Conservation (phyloP, 352 stramenopile genomes). For the Phytophthora vignae region DNA sequence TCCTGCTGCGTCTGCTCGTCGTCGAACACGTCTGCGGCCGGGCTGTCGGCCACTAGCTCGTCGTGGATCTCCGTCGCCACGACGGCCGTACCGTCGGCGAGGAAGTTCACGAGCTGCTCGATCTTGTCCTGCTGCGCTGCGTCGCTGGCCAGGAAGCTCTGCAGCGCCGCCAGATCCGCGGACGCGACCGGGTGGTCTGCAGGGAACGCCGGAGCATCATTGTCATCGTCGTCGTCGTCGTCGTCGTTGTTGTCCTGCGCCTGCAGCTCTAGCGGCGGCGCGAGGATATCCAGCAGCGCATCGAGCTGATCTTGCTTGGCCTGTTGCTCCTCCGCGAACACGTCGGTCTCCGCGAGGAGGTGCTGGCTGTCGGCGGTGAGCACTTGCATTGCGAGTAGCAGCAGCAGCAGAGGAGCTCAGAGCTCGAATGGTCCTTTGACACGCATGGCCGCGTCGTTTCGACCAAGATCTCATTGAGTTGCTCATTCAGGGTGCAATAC, state of each 20-base stretch:
- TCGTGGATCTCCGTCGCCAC: neutral
- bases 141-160: constrained; percentile 30
- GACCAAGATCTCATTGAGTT: constrained; percentile 10
- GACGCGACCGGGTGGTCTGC: too few species aligned
- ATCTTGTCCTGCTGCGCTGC: constrained; percentile 28
- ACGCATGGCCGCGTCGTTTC: constrained; percentile 17
- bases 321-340: constrained; percentile 34
- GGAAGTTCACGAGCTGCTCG: constrained; percentile 38
- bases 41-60: constrained; percentile 5
- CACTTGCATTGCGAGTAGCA: neutral
- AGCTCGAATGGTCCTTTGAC: neutral
- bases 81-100: constrained; percentile 14
- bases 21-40: constrained; percentile 26
- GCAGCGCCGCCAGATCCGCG: neutral
- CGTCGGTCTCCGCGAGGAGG: constrained; percentile 17
- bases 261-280: neutral
- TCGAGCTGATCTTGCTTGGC: constrained; percentile 31
- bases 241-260: neutral
- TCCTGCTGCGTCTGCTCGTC: constrained; percentile 30
- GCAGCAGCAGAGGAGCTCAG: too few species aligned
- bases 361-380: neutral
- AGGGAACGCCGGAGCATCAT: too few species aligned
- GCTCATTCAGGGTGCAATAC: too few species aligned
- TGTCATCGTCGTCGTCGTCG: too few species aligned
- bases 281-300: constrained; percentile 28